Evolutionary conservation across 192 early-diverging fungal genomes (phyloP).

Genomic region (Fimicolochytrium jonesii): DNA sequence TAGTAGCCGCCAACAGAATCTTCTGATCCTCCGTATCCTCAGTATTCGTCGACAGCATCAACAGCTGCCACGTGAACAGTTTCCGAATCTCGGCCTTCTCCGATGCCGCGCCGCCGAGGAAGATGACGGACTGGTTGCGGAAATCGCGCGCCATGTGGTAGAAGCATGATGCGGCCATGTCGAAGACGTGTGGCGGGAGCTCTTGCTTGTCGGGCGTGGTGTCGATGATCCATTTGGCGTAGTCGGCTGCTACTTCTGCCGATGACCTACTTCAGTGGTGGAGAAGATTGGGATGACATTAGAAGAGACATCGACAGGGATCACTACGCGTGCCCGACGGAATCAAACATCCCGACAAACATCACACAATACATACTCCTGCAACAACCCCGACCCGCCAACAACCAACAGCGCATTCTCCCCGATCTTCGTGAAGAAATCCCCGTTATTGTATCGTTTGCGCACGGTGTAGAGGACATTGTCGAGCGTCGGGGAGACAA

Average conservation of each 20-base stretch:
- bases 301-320: not conserved
- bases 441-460: conserved; percentile 8
- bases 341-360: too few relatives aligned
- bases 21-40: conserved; percentile 13
- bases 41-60: conserved; percentile 11
- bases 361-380: conserved; percentile 12
- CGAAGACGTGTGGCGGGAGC: conserved; percentile 22
- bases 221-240: conserved; percentile 20
- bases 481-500: conserved; percentile 14
- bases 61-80: conserved; percentile 20
- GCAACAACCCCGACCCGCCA: conserved; percentile 3
- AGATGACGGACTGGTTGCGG: conserved; percentile 24
- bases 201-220: conserved; percentile 6
- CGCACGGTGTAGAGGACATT: conserved; percentile 12
- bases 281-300: not conserved
- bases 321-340: too few relatives aligned
- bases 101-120: conserved; percentile 16
- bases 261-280: conserved; percentile 8
- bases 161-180: conserved; percentile 25
- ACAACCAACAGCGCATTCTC: conserved; percentile 22
- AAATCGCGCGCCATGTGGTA: conserved; percentile 25
- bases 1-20: conserved; percentile 15
- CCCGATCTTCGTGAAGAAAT: conserved; percentile 22
- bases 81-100: conserved; percentile 22
- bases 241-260: conserved; percentile 16